These are phyloP conservation scores for Saccharomyces jurei DNA, from an alignment of 805 yeast species.

Conservation along the genomic window DNA sequence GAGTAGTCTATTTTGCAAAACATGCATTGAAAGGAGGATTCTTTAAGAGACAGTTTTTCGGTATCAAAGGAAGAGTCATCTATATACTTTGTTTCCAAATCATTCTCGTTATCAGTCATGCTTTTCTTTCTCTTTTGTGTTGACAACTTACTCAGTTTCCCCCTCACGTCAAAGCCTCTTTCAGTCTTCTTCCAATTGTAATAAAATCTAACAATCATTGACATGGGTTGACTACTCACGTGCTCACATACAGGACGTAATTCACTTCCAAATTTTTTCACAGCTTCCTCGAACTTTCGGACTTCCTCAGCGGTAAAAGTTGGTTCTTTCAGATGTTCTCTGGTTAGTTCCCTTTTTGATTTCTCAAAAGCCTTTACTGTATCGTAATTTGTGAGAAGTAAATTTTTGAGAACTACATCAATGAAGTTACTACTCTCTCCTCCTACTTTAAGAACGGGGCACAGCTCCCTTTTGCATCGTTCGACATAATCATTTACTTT, in stretches of 20 bases:
- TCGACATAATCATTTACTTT: constrained; percentile 47
- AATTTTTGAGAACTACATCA: constrained; percentile 57
- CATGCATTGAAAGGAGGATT: constrained; percentile 51
- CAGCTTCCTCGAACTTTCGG: constrained; percentile 63
- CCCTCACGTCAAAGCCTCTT: constrained; percentile 74
- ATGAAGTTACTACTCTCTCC: constrained; percentile 73
- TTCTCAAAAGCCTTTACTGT: constrained; percentile 39
- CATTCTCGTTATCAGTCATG: constrained; percentile 1
- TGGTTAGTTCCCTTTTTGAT: constrained; percentile 41
- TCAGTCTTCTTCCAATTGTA: constrained; percentile 88
- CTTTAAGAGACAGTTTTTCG: constrained; percentile 37
- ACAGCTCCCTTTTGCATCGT: constrained; percentile 44
- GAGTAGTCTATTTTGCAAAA: constrained; percentile 47
- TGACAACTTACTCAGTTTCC: constrained; percentile 62
- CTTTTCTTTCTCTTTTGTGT: constrained; percentile 40
- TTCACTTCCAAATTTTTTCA: constrained; percentile 67
- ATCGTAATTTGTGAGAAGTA: constrained; percentile 47
- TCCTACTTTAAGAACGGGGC: constrained; percentile 44
- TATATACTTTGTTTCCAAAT: constrained; percentile 23
- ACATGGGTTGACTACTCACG: constrained; percentile 64
- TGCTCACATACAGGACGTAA: constrained; percentile 61
- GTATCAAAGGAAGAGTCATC: constrained; percentile 57
- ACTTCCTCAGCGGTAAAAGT: constrained; percentile 59
- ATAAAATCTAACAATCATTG: constrained; percentile 79
- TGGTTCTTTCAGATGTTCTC: constrained; percentile 66